phyloP scores from a whole-genome alignment of 2,329 filamentous ascomycete genomes.

The Sclerotinia trifoliorum region DNA sequence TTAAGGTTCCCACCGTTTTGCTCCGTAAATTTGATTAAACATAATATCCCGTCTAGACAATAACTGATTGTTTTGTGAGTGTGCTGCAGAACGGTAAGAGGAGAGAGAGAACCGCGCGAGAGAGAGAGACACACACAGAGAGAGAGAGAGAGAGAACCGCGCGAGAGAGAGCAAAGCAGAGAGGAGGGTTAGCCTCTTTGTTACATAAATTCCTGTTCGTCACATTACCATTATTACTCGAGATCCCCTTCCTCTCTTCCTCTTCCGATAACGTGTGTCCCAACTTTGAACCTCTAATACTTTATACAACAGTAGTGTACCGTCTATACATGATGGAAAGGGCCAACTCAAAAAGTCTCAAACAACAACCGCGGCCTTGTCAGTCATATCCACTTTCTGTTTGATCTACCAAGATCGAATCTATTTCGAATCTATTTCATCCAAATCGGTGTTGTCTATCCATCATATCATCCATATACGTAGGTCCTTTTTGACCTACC shows the following conservation, averaged over 20 bases:
- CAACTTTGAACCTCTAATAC: background rate
- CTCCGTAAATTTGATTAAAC: constrained; percentile 2
- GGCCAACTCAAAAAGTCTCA: background rate
- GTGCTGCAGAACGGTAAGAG: background rate
- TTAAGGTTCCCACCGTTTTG: constrained; percentile 2
- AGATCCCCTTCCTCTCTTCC: background rate
- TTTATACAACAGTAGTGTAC: background rate
- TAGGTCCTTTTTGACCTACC: background rate
- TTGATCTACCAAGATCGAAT: background rate
- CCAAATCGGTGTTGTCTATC: background rate
- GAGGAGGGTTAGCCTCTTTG: background rate
- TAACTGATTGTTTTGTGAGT: background rate
- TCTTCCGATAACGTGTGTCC: background rate
- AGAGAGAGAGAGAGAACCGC: background rate
- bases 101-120: too few relatives aligned
- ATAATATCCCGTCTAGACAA: background rate
- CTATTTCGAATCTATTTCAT: background rate
- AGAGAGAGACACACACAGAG: background rate
- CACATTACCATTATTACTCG: constrained; percentile 1
- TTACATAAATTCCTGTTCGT: background rate
- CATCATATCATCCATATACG: background rate
- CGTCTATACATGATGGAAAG: constrained; percentile 12
- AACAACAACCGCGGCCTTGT: constrained; percentile 8
- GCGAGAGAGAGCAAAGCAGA: background rate
- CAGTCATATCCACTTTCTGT: constrained; percentile 10